Evolutionary conservation across 1,284 basidiomycete genomes (phyloP).

Genomic region (Mixia osmundae): DNA sequence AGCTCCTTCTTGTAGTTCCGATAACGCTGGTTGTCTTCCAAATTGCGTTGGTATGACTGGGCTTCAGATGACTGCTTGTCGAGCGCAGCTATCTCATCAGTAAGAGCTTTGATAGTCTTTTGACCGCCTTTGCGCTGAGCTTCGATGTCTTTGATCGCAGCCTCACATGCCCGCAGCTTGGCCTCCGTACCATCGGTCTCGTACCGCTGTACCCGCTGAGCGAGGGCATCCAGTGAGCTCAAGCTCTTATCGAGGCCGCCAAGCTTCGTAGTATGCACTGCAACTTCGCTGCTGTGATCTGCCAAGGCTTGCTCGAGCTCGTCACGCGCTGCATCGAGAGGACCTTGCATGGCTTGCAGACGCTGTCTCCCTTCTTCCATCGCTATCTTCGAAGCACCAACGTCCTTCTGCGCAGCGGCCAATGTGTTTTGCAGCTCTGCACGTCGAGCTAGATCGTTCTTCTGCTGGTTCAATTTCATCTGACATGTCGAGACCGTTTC

Average conservation of each 20-base stretch:
- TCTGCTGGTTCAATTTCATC: constrained; percentile 5
- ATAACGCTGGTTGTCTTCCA: constrained; percentile 66
- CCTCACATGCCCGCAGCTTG: constrained; percentile 37
- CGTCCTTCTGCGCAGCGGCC: neutral
- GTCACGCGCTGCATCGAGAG: neutral
- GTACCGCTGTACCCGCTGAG: constrained; percentile 31
- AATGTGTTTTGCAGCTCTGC: constrained; percentile 1
- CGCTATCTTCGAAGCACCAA: neutral
- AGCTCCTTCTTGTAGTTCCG: constrained; percentile 46
- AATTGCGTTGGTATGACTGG: constrained; percentile 29
- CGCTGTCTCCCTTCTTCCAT: no score
- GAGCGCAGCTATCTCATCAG: constrained; percentile 27
- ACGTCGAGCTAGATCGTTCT: constrained; percentile 22
- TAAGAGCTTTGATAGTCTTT: constrained; percentile 28
- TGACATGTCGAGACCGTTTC: constrained; percentile 2
- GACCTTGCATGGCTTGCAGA: no score
- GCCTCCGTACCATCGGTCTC: constrained; percentile 41
- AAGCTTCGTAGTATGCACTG: neutral
- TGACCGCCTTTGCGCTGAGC: constrained; percentile 17
- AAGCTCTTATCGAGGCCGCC: neutral
- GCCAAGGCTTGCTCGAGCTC: neutral
- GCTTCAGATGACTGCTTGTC: constrained; percentile 22
- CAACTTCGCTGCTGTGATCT: neutral
- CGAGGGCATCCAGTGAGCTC: neutral
- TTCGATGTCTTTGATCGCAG: constrained; percentile 29